Evolutionary conservation across 768 basidiomycete genomes (phyloP), one percentile per base, ranked within the genome.

Genomic region (Termitomyces titanicus): DNA sequence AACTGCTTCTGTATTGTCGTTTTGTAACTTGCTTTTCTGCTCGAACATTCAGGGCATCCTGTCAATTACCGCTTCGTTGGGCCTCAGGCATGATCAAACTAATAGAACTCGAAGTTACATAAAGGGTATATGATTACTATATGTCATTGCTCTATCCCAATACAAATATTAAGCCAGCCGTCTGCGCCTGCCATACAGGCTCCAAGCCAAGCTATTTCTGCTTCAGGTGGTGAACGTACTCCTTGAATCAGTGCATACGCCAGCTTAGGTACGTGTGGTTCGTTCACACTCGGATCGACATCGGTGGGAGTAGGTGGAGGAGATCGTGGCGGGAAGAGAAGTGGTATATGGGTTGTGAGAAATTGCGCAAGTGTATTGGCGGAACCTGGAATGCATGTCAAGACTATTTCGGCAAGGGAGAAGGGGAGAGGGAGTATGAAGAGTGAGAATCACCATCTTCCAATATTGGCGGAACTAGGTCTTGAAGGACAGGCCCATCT

Each of bases 121-220:
- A 43, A 38, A 31, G 51, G 50, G 51, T 55, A 59, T 55, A 54
- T 47, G 7, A 40, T 35, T 49, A 18, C 31, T n/a, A 8, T 33
- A 31, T 17, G 29, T 51, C 50, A 51, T 10, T 42, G 29, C 29
- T 51, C 50, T 51, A 89, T 70, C 15, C 89, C 90, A 27, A 97
- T 75, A 65, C 93, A 95, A 51, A 98, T 78, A 67, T 91, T 89
- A 27, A 96, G 79, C 94, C 94, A 98, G 5, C 97, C 97, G 65
- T 98, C 97, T 12, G 94, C 92, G 8, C 94, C 94, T 12, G 88
- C 84, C 71, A 98, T 74, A 63, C 93, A 94, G 18, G 91, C 87
- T 10, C 92, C 89, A n/a, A 98, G 69, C 95, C 96, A 97, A 5
- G 88, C 93, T 71, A 98, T 78, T 65, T 98, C 96, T 6, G 93